A percentile compares a stretch with the other conserved stretches of the same genome.
phyloP scores from a whole-genome alignment of 1,284 basidiomycete genomes.

The Leccinum pseudoinsigne region DNA sequence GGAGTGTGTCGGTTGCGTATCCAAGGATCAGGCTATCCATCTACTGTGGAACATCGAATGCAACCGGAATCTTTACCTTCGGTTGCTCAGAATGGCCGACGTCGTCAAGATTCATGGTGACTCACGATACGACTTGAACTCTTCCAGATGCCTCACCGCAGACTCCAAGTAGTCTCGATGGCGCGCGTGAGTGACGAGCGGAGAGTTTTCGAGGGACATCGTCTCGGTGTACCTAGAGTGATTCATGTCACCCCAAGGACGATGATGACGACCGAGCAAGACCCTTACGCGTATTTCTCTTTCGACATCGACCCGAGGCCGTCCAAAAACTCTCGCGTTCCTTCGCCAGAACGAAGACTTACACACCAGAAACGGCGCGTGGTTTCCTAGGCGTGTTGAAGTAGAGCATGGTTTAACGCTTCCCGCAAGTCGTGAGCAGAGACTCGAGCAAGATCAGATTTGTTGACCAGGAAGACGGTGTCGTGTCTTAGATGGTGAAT shows the following conservation, averaged over 20 bases:
- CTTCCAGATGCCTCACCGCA: slow-evolving; percentile 62
- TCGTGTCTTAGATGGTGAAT: slow-evolving; percentile 47
- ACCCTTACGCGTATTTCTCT: slow-evolving; percentile 45
- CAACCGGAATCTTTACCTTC: no score
- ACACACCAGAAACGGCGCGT: slow-evolving; percentile 46
- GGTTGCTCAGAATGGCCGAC: background rate
- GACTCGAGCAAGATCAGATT: slow-evolving; percentile 47
- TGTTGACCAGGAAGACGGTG: slow-evolving; percentile 57
- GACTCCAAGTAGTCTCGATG: slow-evolving; percentile 76
- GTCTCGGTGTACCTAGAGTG: slow-evolving; percentile 20
- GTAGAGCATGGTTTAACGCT: slow-evolving; percentile 12
- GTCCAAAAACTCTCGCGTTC: slow-evolving; percentile 57
- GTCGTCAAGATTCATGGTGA: slow-evolving; percentile 31
- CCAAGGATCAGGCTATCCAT: no score
- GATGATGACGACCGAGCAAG: background rate
- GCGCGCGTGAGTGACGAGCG: slow-evolving; percentile 77
- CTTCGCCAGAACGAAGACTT: slow-evolving; percentile 63
- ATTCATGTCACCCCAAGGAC: background rate
- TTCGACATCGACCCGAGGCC: slow-evolving; percentile 56
- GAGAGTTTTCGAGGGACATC: slow-evolving; percentile 32
- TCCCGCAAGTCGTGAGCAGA: slow-evolving; percentile 10
- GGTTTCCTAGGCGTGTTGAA: background rate
- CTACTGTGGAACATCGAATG: no score
- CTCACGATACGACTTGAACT: slow-evolving; percentile 63
- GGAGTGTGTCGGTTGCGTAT: slow-evolving; percentile 11